Evolutionary conservation across 192 early-diverging fungal genomes (phyloP).

Genomic region (Linnemannia zychae): DNA sequence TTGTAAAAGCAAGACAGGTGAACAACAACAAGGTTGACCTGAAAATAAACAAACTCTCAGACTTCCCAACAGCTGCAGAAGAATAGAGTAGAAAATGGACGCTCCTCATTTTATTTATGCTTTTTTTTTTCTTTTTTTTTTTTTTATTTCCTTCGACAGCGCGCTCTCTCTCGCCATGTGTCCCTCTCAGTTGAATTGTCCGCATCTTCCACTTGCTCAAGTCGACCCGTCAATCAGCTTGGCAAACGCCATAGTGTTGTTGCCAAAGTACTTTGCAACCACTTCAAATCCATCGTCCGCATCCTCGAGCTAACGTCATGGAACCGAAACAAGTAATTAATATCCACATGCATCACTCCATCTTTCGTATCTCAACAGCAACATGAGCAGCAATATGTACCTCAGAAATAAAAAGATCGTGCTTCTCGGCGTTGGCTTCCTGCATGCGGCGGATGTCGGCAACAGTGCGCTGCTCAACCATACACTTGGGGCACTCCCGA

Average conservation of each 20-base stretch:
- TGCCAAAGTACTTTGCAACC: constrained; percentile 92
- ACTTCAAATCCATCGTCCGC: constrained; percentile 89
- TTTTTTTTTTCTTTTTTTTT: not conserved
- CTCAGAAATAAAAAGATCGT: constrained; percentile 87
- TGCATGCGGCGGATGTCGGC: constrained; percentile 84
- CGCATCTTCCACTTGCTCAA: constrained; percentile 6
- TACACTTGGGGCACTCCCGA: constrained; percentile 84
- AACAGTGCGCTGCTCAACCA: constrained; percentile 86
- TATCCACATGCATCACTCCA: not conserved
- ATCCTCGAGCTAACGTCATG: constrained; percentile 71
- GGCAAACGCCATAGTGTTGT: constrained; percentile 82
- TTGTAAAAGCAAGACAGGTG: not conserved
- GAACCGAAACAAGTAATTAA: constrained; percentile 16
- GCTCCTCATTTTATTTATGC: not conserved
- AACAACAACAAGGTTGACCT: not conserved
- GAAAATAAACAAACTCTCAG: not conserved
- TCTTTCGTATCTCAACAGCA: not conserved
- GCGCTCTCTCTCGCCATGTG: not conserved
- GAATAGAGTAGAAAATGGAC: not conserved
- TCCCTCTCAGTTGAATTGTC: not conserved
- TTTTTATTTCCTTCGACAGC: not conserved
- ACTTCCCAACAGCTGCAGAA: not conserved
- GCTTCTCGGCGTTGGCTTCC: constrained; percentile 79
- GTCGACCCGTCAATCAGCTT: constrained; percentile 64
- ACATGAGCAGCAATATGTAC: constrained; percentile 44